Evolutionary conservation across 345 rosid species (phyloP).

Genomic region (Gossypioides kirkii): DNA sequence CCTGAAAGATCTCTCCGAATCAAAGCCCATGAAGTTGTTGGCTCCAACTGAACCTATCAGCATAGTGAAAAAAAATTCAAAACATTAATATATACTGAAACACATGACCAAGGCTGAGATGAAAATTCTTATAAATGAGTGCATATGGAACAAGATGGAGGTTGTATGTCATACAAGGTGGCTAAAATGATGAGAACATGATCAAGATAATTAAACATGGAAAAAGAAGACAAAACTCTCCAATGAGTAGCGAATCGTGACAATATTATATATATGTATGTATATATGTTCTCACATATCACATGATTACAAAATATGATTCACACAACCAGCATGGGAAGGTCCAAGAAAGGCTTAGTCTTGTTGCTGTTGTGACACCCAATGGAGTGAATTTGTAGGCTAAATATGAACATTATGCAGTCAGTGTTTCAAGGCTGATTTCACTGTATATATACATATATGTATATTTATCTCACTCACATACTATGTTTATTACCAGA

Average conservation of each 20-base stretch:
- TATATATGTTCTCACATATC: no score
- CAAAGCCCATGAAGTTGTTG: constrained; percentile 73
- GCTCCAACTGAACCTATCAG: constrained; percentile 91
- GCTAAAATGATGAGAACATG: not conserved
- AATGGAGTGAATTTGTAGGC: not conserved
- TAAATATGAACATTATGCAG: not conserved
- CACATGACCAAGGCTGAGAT: not conserved
- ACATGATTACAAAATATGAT: no score
- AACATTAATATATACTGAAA: not conserved
- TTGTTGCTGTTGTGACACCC: not conserved
- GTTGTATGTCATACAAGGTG: not conserved
- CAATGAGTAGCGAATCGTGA: not conserved
- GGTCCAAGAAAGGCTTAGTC: not conserved
- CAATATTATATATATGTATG: no score
- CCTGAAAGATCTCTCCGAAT: constrained; percentile 36
- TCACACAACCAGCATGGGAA: no score
- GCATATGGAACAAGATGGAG: not conserved
- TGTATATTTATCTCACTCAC: no score
- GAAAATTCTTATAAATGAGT: not conserved
- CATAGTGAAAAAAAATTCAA: constrained; percentile 5
- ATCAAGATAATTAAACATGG: not conserved
- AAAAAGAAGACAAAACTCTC: not conserved
- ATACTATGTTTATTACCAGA: not conserved
- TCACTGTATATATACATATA: not conserved
- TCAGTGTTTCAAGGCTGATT: not conserved